Conservation (phyloP, 108 stramenopile species). For the Pinguiococcus pyrenoidosus region DNA sequence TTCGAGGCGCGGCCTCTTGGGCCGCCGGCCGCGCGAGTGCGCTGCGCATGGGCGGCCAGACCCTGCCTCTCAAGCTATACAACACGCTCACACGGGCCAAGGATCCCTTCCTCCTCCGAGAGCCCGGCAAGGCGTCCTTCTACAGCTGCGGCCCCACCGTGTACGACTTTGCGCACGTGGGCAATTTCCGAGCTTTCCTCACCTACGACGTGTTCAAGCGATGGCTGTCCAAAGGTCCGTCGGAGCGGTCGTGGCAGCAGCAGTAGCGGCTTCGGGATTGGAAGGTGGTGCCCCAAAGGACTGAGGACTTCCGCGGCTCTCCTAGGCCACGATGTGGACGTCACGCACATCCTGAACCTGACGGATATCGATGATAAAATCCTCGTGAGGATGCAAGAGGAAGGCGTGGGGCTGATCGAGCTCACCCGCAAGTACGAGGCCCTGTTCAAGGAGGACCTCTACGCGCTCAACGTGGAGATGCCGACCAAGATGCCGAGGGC, state of each 20-base stretch:
- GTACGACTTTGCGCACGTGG: constrained; percentile 90
- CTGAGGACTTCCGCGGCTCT: no score
- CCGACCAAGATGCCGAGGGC: constrained; percentile 70
- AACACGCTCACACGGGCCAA: not conserved
- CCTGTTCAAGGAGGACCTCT: constrained; percentile 71
- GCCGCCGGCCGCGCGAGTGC: no score
- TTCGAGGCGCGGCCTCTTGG: no score
- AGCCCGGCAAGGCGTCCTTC: constrained; percentile 7
- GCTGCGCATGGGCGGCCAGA: no score
- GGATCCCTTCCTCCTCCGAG: not conserved
- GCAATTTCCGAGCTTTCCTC: constrained; percentile 90
- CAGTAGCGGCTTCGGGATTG: no score
- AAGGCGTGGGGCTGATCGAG: constrained; percentile 10
- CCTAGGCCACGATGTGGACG: no score
- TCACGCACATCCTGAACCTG: constrained; percentile 84
- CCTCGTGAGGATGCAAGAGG: constrained; percentile 41
- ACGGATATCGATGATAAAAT: constrained; percentile 99
- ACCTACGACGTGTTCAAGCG: constrained; percentile 89
- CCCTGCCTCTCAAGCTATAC: not conserved
- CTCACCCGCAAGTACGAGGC: constrained; percentile 50
- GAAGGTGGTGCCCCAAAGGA: no score
- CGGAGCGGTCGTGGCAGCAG: no score
- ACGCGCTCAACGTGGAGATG: constrained; percentile 66
- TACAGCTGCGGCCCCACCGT: constrained; percentile 98
- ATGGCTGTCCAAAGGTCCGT: no score